Base-by-base conservation (phyloP, 169 alveolate genomes). In the Plasmodium inui region DNA sequence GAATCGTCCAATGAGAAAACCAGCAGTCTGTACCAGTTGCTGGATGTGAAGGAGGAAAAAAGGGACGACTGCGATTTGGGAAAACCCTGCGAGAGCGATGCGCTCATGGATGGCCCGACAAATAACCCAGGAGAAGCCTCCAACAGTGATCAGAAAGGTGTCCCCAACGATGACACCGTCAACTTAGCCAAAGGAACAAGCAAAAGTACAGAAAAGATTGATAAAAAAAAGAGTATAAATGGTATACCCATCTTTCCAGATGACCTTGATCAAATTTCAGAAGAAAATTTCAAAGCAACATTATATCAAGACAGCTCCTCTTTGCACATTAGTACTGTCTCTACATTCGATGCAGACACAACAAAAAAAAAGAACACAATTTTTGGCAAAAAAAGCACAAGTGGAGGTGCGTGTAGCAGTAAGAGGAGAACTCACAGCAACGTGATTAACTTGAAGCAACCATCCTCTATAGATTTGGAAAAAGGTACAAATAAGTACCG, bases 191-290 rank as follows among this genome's bases (percentile, higher is more conserved):
- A 76, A 32, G 70, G 61, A 41, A 76, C 14, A 28, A 41, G 6
- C 50, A 34, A 76, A 26, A 76, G n/a, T 6, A 76, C 30, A 76
- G 61, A 76, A 76, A 76, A 32, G 10, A 76, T 32, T 37, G 17
- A 37, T 17, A 76, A 76, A 44, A 17, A 44, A 26, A 80, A 80
- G 44, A 22, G 30, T 17, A 80, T 14, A 80, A 39, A 28, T 3
- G 41, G 55, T 57, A 30, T 81, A 5, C 95, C 95, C 28, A 82
- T 91, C 4, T 91, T 91, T 67, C 95, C 95, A 6, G 95, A 91
- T 72, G 95, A 91, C 39, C 61, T 91, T 32, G 95, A 91, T 41
- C 30, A 70, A 76, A 81, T 57, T 14, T 74, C 82, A 14, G 89
- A 79, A 53, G 83, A 26, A 19, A 46, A 81, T 50, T 9, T 9